Conservation (phyloP, 768 basidiomycete species). For the Hydnum rufescens region DNA sequence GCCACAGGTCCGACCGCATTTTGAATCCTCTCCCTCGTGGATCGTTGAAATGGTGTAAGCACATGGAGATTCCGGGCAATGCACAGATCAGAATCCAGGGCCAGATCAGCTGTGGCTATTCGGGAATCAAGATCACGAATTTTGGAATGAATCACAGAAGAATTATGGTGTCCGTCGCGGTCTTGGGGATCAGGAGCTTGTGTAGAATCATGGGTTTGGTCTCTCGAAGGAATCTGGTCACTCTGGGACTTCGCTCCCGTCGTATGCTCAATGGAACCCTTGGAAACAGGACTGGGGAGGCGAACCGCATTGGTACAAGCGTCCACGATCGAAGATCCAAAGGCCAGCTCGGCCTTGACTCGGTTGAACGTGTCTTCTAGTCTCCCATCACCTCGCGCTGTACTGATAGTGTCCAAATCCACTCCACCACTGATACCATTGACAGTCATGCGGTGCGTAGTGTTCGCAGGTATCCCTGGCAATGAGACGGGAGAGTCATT, state of each 20-base stretch:
- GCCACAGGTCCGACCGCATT: conserved; percentile 39
- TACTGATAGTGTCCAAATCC: conserved; percentile 8
- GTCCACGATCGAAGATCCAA: conserved; percentile 18
- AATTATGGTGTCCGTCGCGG: too few species aligned
- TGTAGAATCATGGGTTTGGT: too few species aligned
- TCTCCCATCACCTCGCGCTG: conserved; percentile 9
- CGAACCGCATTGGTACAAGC: background rate
- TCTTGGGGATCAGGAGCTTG: too few species aligned
- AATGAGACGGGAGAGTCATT: background rate
- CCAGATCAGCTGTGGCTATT: conserved; percentile 31
- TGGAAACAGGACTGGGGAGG: conserved; percentile 3
- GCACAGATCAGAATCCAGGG: conserved; percentile 49
- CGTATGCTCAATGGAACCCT: too few species aligned
- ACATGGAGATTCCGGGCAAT: conserved; percentile 64
- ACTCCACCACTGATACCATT: conserved; percentile 1
- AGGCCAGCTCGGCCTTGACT: conserved; percentile 68
- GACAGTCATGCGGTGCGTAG: background rate
- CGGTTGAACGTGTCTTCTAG: conserved; percentile 58
- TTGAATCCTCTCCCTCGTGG: conserved; percentile 60
- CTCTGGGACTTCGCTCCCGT: too few species aligned
- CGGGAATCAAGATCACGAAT: conserved; percentile 43
- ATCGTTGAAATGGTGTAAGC: conserved; percentile 70
- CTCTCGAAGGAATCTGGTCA: too few species aligned
- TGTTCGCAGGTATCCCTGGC: background rate
- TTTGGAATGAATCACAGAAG: too few species aligned